Evolutionary conservation across 2,329 filamentous ascomycete genomes (phyloP), one percentile per base, ranked within the genome.

Genomic region (Colletotrichum navitas): DNA sequence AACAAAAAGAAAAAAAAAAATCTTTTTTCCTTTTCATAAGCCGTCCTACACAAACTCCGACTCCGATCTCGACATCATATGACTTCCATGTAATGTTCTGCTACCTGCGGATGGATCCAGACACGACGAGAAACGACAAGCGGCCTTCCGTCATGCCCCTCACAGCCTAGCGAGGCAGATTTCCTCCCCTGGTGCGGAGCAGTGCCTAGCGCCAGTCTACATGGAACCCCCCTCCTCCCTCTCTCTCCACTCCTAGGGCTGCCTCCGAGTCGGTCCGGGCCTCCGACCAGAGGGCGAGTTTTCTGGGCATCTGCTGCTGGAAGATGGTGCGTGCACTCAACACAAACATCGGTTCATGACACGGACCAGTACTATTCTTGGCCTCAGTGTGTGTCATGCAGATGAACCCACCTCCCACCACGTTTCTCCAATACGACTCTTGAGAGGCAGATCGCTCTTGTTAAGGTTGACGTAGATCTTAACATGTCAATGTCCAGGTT

Each of bases 121-220:
- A 36, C 62, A 24, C 21, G n/a, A 54, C 29, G 26, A 41, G 12
- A 66, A 3, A 34, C 18, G 4, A 49, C 18, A 21, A 34, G 34
- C 26, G 41, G 51, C 51, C 43, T 45, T 43, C n/a, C 5, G 12
- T 45, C 39, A 29, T 16, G 14, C n/a, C 21, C 32, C 24, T 1
- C 43, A 43, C 58, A 71, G 68, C 68, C 56, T 68, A 58, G 24
- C 64, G n/a, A 71, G 68, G 68, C 64, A 71, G 58, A 59, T 51
- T 71, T 36, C 29, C 64, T 52, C 32, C 10, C 14, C n/a, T 7
- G 18, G 2, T n/a, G n/a, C 45, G 24, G 61, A 65, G 34, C 29
- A 32, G 41, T 5, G 10, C 18, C 16, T n/a, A 34, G 43, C 34
- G 34, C 34, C 34, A 36, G 11, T 36, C 10, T 11, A 36, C 34